Evolutionary conservation across 208 protist species (phyloP).

Genomic region (Crithidia fasciculata): DNA sequence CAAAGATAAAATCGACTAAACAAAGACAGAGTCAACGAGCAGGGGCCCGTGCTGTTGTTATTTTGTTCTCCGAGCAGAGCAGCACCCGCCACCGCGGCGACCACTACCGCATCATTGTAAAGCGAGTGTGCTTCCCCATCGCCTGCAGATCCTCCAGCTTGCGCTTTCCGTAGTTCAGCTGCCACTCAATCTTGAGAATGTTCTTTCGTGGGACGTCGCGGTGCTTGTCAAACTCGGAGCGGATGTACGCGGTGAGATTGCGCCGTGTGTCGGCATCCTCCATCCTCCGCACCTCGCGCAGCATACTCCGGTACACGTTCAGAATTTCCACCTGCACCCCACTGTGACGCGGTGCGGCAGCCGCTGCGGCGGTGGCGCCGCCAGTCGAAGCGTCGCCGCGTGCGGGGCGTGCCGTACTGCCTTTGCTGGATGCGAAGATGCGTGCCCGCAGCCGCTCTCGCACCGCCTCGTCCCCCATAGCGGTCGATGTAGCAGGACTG

Average conservation of each 20-base stretch:
- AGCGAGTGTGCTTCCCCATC: slow-evolving; percentile 67
- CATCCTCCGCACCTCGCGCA: slow-evolving; percentile 65
- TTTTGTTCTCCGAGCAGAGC: too few relatives aligned
- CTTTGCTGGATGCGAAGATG: slow-evolving; percentile 18
- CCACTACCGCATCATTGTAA: slow-evolving; percentile 40
- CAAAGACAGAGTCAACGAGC: background rate
- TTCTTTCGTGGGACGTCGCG: slow-evolving; percentile 58
- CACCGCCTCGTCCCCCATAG: slow-evolving; percentile 22
- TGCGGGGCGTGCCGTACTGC: background rate
- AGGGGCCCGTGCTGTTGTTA: too few relatives aligned
- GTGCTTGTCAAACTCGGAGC: slow-evolving; percentile 74
- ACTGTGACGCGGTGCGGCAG: slow-evolving; percentile 49
- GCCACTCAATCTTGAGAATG: slow-evolving; percentile 87
- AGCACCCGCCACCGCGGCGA: too few relatives aligned
- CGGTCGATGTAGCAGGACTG: background rate
- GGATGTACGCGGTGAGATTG: slow-evolving; percentile 64
- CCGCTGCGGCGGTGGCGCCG: background rate
- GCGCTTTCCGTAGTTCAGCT: slow-evolving; percentile 73
- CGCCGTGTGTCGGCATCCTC: slow-evolving; percentile 58
- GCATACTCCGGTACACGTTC: slow-evolving; percentile 64
- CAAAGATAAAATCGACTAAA: background rate
- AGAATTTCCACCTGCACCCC: slow-evolving; percentile 85
- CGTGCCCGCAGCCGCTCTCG: slow-evolving; percentile 16
- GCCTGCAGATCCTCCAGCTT: slow-evolving; percentile 85
- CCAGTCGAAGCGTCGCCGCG: background rate